phyloP scores from a whole-genome alignment of 2,329 filamentous ascomycete genomes.

The Thelonectria blattea region DNA sequence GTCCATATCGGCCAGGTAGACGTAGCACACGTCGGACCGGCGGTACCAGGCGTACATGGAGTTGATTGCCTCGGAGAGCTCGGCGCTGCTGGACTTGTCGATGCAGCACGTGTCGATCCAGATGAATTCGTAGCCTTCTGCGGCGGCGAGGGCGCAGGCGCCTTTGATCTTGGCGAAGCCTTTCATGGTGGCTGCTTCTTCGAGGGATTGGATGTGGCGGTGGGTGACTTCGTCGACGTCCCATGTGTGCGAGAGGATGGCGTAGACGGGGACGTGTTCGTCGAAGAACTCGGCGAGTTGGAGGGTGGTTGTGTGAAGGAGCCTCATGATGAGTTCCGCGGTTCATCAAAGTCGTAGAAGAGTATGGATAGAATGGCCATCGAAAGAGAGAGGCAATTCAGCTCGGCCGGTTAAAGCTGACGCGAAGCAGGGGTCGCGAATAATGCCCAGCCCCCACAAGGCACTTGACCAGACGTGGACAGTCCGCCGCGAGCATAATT shows the following conservation, averaged over 20 bases:
- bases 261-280: neutral
- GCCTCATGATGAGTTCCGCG: neutral
- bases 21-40: conserved; percentile 7
- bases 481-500: no score
- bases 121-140: conserved; percentile 4
- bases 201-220: neutral
- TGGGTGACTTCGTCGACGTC: conserved; percentile 8
- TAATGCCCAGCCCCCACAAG: no score
- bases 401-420: no score
- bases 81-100: conserved; percentile 20
- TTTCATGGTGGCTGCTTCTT: neutral
- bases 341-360: no score
- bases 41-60: conserved; percentile 19
- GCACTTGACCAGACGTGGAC: no score
- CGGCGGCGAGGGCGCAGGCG: neutral
- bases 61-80: conserved; percentile 17
- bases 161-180: conserved; percentile 9
- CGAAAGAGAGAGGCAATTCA: no score
- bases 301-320: neutral
- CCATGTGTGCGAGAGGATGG: conserved; percentile 18
- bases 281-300: neutral
- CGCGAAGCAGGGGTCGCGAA: no score
- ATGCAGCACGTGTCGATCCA: conserved; percentile 22
- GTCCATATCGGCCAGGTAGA: conserved; percentile 2
- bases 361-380: no score